Conservation (phyloP, 495 filamentous ascomycete genomes). For the Astrocystis sublimbata region DNA sequence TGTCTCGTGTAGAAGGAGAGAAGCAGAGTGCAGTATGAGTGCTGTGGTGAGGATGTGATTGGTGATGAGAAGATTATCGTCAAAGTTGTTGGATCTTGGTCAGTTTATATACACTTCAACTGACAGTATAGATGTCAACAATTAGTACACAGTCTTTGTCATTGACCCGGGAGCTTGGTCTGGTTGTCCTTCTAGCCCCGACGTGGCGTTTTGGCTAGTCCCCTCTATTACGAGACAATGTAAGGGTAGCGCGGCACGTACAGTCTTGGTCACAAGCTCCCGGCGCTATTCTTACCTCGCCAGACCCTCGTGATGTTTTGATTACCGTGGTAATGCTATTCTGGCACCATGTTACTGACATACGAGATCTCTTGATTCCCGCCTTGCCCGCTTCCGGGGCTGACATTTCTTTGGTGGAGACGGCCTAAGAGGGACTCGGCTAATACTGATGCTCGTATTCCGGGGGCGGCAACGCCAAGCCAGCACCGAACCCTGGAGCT, state of each 20-base stretch:
- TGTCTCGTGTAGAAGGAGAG: neutral
- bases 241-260: neutral
- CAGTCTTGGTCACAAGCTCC: slow-evolving; percentile 14
- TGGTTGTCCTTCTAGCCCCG: neutral
- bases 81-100: neutral
- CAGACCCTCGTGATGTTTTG: slow-evolving; percentile 21
- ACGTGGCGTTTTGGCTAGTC: neutral
- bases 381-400: neutral
- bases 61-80: slow-evolving; percentile 2
- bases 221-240: neutral
- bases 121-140: too few species aligned
- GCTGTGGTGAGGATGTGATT: slow-evolving; percentile 10
- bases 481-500: neutral
- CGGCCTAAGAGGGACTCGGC: neutral
- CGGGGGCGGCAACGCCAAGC: neutral
- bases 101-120: slow-evolving; percentile 11
- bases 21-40: neutral
- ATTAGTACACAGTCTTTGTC: neutral
- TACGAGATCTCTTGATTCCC: slow-evolving; percentile 13
- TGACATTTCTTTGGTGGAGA: slow-evolving; percentile 12
- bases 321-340: slow-evolving; percentile 14
- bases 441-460: slow-evolving; percentile 15
- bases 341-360: too few species aligned
- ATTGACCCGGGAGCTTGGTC: neutral
- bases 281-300: too few species aligned